These are phyloP conservation scores for Phaseolus coccineus DNA, from an alignment of 331 rosid genomes.

Conservation along the genomic window DNA sequence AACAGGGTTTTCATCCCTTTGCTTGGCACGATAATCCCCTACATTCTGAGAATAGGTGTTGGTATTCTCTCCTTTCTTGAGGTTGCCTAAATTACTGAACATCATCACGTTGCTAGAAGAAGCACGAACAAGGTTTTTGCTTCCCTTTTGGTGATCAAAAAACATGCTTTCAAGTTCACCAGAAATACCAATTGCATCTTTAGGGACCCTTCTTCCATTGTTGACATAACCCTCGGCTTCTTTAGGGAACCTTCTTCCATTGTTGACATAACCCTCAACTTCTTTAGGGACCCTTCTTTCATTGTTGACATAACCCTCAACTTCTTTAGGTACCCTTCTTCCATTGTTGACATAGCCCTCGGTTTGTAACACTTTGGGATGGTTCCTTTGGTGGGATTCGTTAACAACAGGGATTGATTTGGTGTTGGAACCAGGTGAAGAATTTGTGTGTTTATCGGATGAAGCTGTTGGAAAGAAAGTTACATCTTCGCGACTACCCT, in stretches of 20 bases:
- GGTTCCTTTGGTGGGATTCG: constrained; percentile 33
- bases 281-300: constrained; percentile 42
- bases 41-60: constrained; percentile 38
- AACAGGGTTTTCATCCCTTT: constrained; percentile 42
- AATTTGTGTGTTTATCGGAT: constrained; percentile 1
- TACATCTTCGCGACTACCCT: constrained; percentile 44
- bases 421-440: constrained; percentile 17
- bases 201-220: constrained; percentile 70
- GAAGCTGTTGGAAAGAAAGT: constrained; percentile 12
- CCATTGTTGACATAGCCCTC: constrained; percentile 64
- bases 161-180: constrained; percentile 86
- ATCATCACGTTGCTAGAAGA: constrained; percentile 89
- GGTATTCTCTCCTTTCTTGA: constrained; percentile 56
- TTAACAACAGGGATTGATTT: constrained; percentile 20
- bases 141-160: constrained; percentile 68
- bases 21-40: constrained; percentile 49
- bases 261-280: constrained; percentile 56
- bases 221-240: constrained; percentile 56
- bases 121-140: constrained; percentile 68
- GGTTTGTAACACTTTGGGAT: constrained; percentile 14
- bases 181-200: constrained; percentile 72
- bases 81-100: constrained; percentile 71
- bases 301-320: constrained; percentile 58
- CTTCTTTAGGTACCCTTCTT: constrained; percentile 10
- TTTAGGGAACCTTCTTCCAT: constrained; percentile 45